Conservation (phyloP, 768 basidiomycete genomes). For the Amanita thiersii region DNA sequence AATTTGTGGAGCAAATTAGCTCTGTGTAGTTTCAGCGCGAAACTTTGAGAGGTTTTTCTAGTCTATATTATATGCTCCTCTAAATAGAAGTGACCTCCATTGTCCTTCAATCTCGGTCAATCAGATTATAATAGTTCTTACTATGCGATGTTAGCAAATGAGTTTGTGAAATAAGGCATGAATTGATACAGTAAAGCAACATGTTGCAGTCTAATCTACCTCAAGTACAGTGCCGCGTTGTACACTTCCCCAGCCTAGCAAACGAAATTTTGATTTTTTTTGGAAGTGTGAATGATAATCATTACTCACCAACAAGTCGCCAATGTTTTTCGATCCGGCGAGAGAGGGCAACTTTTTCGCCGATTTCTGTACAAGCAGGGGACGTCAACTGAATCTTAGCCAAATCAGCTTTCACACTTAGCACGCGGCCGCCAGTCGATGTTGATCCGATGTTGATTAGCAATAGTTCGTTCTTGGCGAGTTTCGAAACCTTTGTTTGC, state of each 20-base stretch:
- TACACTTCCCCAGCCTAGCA: constrained; percentile 64
- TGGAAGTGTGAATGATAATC: neutral
- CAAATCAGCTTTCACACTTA: constrained; percentile 90
- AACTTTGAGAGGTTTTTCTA: too few relatives aligned
- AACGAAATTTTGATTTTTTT: neutral
- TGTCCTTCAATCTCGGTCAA: too few relatives aligned
- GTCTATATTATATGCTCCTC: too few relatives aligned
- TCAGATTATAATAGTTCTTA: too few relatives aligned
- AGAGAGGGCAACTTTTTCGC: constrained; percentile 95
- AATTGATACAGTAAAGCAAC: neutral
- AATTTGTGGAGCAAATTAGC: neutral
- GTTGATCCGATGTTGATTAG: constrained; percentile 98
- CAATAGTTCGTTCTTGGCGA: constrained; percentile 84
- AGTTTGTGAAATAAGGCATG: too few relatives aligned
- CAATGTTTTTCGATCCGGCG: constrained; percentile 97
- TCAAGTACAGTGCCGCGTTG: constrained; percentile 80
- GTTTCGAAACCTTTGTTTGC: constrained; percentile 90
- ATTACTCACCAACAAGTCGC: constrained; percentile 82
- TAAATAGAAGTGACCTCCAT: too few relatives aligned
- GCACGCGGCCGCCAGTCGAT: constrained; percentile 91
- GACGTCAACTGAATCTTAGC: constrained; percentile 92
- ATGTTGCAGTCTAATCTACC: constrained; percentile 44
- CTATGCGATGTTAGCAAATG: neutral
- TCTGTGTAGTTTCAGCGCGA: too few relatives aligned
- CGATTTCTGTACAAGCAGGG: constrained; percentile 93